Conservation (phyloP, 2,329 filamentous ascomycete genomes). For the Penicillium sp. region DNA sequence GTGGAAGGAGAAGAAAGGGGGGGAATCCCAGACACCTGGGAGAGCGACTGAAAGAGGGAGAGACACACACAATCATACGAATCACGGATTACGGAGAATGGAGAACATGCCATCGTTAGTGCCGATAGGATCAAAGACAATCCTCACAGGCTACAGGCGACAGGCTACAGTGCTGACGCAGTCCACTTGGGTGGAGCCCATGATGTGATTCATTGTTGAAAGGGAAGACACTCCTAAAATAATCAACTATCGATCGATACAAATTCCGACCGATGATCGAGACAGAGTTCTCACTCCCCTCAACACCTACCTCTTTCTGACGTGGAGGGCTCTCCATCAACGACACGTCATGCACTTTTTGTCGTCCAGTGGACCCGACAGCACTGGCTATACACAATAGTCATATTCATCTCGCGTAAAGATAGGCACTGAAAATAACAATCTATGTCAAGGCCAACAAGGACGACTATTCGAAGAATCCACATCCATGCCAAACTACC, state of each 20-base stretch:
- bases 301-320: conserved; percentile 9
- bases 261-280: no score
- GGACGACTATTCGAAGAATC: neutral
- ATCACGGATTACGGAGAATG: neutral
- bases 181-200: conserved; percentile 4
- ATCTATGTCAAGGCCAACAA: neutral
- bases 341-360: conserved; percentile 10
- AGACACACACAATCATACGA: neutral
- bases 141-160: neutral
- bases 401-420: neutral
- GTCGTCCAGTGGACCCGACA: neutral
- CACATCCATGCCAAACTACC: neutral
- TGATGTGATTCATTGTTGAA: conserved; percentile 3
- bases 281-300: no score
- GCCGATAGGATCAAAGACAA: neutral
- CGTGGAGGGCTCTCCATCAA: conserved; percentile 7
- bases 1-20: conserved; percentile 5
- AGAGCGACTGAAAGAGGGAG: neutral
- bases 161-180: conserved; percentile 3
- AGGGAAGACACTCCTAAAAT: neutral
- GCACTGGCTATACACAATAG: neutral
- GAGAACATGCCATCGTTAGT: neutral
- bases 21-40: neutral
- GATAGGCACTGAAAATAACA: no score
- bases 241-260: neutral